A percentile compares a stretch with the other conserved stretches of the same genome.
Conservation (phyloP, 2,329 filamentous ascomycete species). For the Aotearoamyces nothofagi region DNA sequence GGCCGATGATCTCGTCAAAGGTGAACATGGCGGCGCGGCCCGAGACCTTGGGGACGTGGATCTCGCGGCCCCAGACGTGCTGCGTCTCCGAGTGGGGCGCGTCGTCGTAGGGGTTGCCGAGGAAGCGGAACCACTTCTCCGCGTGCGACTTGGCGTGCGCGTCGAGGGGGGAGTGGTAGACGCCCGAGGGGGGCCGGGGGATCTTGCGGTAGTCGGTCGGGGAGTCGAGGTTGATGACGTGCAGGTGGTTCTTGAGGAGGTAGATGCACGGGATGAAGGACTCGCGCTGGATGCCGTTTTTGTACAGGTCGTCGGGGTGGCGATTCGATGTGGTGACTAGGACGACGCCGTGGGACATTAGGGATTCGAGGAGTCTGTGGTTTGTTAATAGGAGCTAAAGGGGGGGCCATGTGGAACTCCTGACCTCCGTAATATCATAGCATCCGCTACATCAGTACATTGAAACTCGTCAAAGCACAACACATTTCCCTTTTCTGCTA, state of each 20-base stretch:
- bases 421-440: conserved; percentile 82
- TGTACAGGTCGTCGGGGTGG: conserved; percentile 93
- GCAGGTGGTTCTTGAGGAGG: conserved; percentile 68
- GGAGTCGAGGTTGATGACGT: conserved; percentile 89
- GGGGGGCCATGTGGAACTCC: too few relatives aligned
- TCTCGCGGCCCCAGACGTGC: conserved; percentile 83
- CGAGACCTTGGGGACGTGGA: conserved; percentile 74
- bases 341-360: conserved; percentile 96
- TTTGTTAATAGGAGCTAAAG: too few relatives aligned
- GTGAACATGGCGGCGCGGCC: conserved; percentile 82
- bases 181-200: conserved; percentile 77
- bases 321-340: conserved; percentile 92
- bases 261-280: conserved; percentile 94
- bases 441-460: conserved; percentile 94
- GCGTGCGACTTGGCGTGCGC: conserved; percentile 64
- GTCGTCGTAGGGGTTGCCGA: conserved; percentile 69
- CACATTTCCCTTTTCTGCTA: conserved; percentile 71
- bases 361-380: conserved; percentile 58
- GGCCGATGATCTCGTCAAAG: conserved; percentile 81
- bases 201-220: conserved; percentile 97
- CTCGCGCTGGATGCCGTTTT: conserved; percentile 91
- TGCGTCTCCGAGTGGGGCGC: conserved; percentile 64
- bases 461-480: conserved; percentile 99
- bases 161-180: conserved; percentile 85
- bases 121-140: conserved; percentile 88